Evolutionary conservation across 2,329 filamentous ascomycete species (phyloP).

Genomic region (Cercospora zeina): DNA sequence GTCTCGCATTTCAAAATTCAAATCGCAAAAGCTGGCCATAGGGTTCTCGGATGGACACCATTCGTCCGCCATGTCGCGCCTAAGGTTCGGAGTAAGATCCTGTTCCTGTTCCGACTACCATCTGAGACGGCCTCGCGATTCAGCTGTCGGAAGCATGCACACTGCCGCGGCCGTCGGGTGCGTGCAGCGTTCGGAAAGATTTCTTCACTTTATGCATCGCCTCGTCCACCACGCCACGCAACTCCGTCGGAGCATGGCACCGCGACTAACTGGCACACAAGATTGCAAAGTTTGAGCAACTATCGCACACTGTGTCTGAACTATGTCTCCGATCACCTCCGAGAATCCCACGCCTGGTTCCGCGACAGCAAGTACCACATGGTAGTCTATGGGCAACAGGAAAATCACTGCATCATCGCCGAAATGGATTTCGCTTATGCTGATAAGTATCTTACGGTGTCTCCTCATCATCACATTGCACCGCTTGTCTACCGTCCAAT

Average conservation of each 20-base stretch:
- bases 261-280: too few relatives aligned
- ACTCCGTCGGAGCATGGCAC: too few relatives aligned
- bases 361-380: constrained; percentile 2
- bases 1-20: background rate
- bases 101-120: background rate
- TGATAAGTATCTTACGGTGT: too few relatives aligned
- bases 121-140: background rate
- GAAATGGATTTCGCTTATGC: too few relatives aligned
- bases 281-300: background rate
- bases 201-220: too few relatives aligned
- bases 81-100: background rate
- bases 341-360: background rate
- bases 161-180: background rate
- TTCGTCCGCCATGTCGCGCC: background rate
- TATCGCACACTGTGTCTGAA: background rate
- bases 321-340: background rate
- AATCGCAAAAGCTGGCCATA: background rate
- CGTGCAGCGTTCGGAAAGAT: too few relatives aligned
- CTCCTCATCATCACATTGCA: too few relatives aligned
- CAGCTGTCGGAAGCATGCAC: background rate
- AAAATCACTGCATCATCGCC: too few relatives aligned
- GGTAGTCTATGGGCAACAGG: too few relatives aligned
- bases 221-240: too few relatives aligned
- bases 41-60: background rate
- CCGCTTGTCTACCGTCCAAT: background rate